phyloP scores from a whole-genome alignment of 345 rosid genomes.

The Reutealis trisperma region DNA sequence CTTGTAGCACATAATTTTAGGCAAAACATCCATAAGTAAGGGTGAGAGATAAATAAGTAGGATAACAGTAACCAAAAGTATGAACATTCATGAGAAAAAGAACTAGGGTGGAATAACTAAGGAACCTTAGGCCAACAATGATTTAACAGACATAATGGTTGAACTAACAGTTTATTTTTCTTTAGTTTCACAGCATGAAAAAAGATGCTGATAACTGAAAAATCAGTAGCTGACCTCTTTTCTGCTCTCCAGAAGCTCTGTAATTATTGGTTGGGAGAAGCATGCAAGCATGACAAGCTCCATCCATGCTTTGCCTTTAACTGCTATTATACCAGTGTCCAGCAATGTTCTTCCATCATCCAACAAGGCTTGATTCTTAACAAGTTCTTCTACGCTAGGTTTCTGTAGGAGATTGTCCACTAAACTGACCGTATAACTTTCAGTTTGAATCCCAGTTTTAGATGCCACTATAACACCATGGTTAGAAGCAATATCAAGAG shows the following conservation, averaged over 20 bases:
- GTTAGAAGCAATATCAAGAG: conserved; percentile 93
- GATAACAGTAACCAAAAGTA: neutral
- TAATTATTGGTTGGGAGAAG: conserved; percentile 71
- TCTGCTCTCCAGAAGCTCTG: conserved; percentile 58
- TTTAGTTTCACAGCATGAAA: neutral
- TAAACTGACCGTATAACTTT: conserved; percentile 49
- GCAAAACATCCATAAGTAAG: conserved; percentile 2
- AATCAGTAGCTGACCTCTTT: conserved; percentile 59
- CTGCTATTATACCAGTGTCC: conserved; percentile 92
- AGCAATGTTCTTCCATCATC: conserved; percentile 91
- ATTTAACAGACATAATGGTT: too few species aligned
- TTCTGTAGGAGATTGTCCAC: conserved; percentile 92
- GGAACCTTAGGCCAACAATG: neutral
- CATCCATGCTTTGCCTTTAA: conserved; percentile 87
- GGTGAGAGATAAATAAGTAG: neutral
- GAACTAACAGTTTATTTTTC: neutral
- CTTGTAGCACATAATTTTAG: neutral
- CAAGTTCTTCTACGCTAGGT: conserved; percentile 73
- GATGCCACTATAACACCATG: conserved; percentile 93
- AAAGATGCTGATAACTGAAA: neutral
- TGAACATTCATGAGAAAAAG: conserved; percentile 1
- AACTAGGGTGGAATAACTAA: neutral
- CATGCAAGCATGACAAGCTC: conserved; percentile 77
- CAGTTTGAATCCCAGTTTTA: conserved; percentile 42
- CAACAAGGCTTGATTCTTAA: conserved; percentile 66